Base-by-base conservation (phyloP, 2,329 filamentous ascomycete species). In the Verticillium nubilum region DNA sequence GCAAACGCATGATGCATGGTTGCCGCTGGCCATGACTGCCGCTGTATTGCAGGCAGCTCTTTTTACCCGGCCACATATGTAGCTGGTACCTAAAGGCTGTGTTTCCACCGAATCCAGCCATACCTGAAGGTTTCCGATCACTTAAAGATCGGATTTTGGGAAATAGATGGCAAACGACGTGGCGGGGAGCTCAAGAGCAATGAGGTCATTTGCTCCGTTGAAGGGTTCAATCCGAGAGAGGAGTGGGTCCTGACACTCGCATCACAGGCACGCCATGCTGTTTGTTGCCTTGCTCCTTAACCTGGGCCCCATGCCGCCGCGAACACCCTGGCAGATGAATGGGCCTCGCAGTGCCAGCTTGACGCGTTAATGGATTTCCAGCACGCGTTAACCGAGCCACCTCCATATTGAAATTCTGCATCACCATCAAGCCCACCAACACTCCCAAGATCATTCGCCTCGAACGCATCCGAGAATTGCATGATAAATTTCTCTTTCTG, bases 311-410 rank as follows among this genome's bases (percentile, higher is more conserved):
- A n/a, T n/a, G n/a, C n/a, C n/a, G n/a, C n/a, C n/a, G n/a, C n/a
- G n/a, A n/a, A n/a, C n/a, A n/a, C n/a, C 42, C 42, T n/a, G n/a
- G n/a, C 42, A 47, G 17, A 47, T 47, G 3, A 19, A 12, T 23
- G 42, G 5, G 23, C 19, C 42, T 42, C 35, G 42, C 42, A 19
- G 17, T 23, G 19, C n/a, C 42, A 12, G 19, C 52, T 54, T 25
- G 53, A 68, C 69, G 69, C 69, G 69, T 70, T 64, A 70, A 70
- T 71, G 64, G 69, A 67, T 67, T 68, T 67, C 55, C 15, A 35
- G 31, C 55, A 28, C 54, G 54, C 54, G 54, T 56, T 35, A 35
- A 23, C 54, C 15, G 23, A 26, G 31, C 15, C 10, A 27, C 7
- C 42, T 13, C 37, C 57, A 35, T 47, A 27, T n/a, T 17, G 23